Evolutionary conservation across 257 asterid genomes (phyloP).

Genomic region (Eustoma russellianum): DNA sequence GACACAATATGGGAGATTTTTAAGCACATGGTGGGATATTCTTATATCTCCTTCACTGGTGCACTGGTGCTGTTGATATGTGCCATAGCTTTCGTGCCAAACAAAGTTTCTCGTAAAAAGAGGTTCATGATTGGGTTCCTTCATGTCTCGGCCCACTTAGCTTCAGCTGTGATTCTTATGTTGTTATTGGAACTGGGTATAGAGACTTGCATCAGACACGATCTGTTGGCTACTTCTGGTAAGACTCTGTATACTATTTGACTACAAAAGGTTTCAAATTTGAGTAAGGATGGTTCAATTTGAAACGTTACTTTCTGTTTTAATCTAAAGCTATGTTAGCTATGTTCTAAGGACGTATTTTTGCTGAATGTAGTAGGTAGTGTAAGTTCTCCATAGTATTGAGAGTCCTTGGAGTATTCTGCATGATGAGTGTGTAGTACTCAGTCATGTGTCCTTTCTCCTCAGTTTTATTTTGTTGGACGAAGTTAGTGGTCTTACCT

Average conservation of each 20-base stretch:
- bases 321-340: no score
- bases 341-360: no score
- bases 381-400: no score
- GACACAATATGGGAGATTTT: slow-evolving; percentile 81
- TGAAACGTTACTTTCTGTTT: no score
- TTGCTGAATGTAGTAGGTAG: no score
- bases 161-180: slow-evolving; percentile 91
- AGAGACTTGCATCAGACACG: slow-evolving; percentile 83
- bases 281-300: no score
- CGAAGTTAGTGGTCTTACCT: not conserved
- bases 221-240: slow-evolving; percentile 88
- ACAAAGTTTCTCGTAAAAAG: slow-evolving; percentile 70
- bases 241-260: not conserved
- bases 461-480: no score
- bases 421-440: no score
- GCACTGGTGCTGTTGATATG: slow-evolving; percentile 58
- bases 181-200: slow-evolving; percentile 83
- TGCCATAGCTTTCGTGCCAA: slow-evolving; percentile 78
- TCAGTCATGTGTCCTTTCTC: no score
- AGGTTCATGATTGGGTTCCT: slow-evolving; percentile 63
- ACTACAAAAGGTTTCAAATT: no score
- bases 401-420: no score
- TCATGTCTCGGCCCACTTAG: slow-evolving; percentile 86
- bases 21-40: slow-evolving; percentile 58
- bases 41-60: slow-evolving; percentile 72